Percentiles rank a stretch among this genome's conserved stretches.
These are phyloP conservation scores for Boechera divaricarpa DNA, from an alignment of 345 rosid genomes.

Conservation along the genomic window DNA sequence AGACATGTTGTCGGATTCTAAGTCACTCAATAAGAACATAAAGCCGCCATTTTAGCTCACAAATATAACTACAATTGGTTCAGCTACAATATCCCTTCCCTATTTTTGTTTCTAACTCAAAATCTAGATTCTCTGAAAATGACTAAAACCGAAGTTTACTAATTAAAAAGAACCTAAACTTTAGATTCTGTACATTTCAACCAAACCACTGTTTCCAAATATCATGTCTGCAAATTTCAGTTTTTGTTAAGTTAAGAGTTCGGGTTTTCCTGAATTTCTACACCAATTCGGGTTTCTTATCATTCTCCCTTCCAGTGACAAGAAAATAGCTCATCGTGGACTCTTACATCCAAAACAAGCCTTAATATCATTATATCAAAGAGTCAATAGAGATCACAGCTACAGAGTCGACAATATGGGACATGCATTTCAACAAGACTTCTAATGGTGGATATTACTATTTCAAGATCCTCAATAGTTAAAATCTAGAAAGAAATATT, in stretches of 20 bases:
- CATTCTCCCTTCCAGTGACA: background rate
- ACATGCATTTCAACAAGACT: constrained; percentile 14
- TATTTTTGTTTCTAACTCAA: constrained; percentile 4
- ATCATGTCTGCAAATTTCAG: background rate
- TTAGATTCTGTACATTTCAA: constrained; percentile 9
- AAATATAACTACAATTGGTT: constrained; percentile 14
- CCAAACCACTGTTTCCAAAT: background rate
- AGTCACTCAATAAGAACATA: constrained; percentile 16
- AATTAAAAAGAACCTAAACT: background rate
- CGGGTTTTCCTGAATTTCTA: background rate
- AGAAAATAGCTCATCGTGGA: background rate
- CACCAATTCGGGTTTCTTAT: background rate
- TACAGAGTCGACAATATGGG: constrained; percentile 8
- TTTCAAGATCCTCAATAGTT: constrained; percentile 4
- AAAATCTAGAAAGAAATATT: background rate
- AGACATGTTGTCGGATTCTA: constrained; percentile 6
- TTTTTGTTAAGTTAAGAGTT: constrained; percentile 4
- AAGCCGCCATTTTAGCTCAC: background rate
- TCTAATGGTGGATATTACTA: constrained; percentile 12
- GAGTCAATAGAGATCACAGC: constrained; percentile 5
- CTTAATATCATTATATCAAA: constrained; percentile 12
- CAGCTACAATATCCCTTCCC: constrained; percentile 1
- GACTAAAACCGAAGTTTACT: background rate
- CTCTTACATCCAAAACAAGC: background rate
- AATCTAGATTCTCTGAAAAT: constrained; percentile 3